phyloP scores from a whole-genome alignment of 2,329 filamentous ascomycete genomes.

The Colletotrichum sp. region DNA sequence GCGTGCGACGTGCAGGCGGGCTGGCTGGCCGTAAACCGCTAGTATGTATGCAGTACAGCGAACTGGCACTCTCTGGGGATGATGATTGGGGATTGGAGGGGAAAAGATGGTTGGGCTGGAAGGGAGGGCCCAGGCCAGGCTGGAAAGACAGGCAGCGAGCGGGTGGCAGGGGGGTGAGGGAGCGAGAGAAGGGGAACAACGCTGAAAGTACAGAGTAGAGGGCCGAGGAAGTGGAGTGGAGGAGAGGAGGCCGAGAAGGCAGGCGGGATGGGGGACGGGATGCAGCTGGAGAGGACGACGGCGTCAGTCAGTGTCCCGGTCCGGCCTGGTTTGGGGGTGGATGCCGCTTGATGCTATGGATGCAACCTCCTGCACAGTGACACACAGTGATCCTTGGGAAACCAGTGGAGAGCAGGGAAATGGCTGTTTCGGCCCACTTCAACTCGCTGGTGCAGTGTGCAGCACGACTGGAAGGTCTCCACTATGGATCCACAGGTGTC shows the following conservation, averaged over 20 bases:
- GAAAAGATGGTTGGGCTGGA: background rate
- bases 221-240: background rate
- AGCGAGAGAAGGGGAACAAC: background rate
- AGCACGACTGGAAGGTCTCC: background rate
- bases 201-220: background rate
- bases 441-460: background rate
- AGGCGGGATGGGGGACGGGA: background rate
- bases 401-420: slow-evolving; percentile 16
- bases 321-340: slow-evolving; percentile 16
- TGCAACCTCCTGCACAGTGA: slow-evolving; percentile 20
- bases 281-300: background rate
- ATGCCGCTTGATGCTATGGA: slow-evolving; percentile 9
- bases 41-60: background rate
- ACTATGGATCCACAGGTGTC: background rate
- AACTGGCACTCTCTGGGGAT: background rate
- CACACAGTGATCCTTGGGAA: slow-evolving; percentile 14
- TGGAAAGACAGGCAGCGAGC: background rate
- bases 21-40: background rate
- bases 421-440: slow-evolving; percentile 12
- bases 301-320: background rate
- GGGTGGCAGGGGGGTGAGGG: background rate
- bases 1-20: background rate
- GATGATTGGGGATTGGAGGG: background rate
- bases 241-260: background rate
- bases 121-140: background rate